Evolutionary conservation across 441 rosid genomes (phyloP), one percentile per base, ranked within the genome.

Genomic region (Syzygium syzygioides): DNA sequence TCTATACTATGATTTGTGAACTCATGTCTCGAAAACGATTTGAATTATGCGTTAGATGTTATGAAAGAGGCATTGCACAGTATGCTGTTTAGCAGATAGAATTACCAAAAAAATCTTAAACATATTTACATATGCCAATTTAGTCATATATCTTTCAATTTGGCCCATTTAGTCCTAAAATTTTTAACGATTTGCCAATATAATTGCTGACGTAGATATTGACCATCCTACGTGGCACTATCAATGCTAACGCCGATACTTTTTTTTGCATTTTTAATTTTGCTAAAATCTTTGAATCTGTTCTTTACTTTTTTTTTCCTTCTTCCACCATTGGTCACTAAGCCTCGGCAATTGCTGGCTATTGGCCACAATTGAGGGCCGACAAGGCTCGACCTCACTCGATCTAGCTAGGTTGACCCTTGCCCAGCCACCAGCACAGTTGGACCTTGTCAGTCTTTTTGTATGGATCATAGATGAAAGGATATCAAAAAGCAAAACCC

Each of bases 181-280:
- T 8, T 56, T 23, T 23, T 23, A 2, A 56, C 26, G 4, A 56
- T 56, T 56, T 56, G 62, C n/a, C 23, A 57, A 57, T 2, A n/a
- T 57, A 57, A 25, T 57, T 57, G 14, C 6, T 57, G 4, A 56
- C 0, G 5, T 56, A 0, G 59, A 10, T 56, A 9, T 2, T 4
- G 14, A 4, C 2, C 0, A 0, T 57, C 12, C 28, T 25, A 57
- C n/a, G 0, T 57, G 0, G 9, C 14, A 57, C 3, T 57, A 9
- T 13, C 1, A 12, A 25, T 2, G 0, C 9, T 57, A 57, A 57
- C 4, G 13, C 23, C 0, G 20, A 57, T 57, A 9, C 0, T 6
- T 55, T 20, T 56, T 57, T 20, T 56, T 57, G 3, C n/a, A 57
- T 2, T 10, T 57, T 57, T 55, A 19, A 7, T 1, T 55, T 55